These are phyloP conservation scores for Hyparrhenia diplandra DNA, from an alignment of 176 grass and related monocot genomes.

Conservation along the genomic window DNA sequence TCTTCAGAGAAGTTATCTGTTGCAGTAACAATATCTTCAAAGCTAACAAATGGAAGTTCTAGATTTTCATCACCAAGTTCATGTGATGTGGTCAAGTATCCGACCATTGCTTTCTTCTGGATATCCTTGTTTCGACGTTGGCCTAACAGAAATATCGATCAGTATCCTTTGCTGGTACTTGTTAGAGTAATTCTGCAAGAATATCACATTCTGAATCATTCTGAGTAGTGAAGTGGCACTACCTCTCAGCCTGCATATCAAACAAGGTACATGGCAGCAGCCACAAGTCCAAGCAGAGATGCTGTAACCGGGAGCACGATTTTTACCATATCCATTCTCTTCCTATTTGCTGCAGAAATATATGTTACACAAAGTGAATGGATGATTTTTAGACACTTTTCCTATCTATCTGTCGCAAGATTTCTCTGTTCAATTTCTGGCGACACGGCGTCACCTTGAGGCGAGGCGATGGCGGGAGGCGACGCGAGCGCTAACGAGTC, in stretches of 20 bases:
- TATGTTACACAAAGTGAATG: background rate
- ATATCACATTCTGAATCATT: background rate
- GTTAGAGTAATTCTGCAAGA: background rate
- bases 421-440: no score
- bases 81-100: background rate
- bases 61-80: constrained; percentile 26
- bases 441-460: no score
- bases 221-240: background rate
- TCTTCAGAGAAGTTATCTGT: constrained; percentile 43
- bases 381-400: no score
- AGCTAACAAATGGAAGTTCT: constrained; percentile 38
- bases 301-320: constrained; percentile 7
- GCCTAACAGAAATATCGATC: background rate
- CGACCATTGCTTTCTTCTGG: background rate
- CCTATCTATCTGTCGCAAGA: no score
- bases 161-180: background rate
- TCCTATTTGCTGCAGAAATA: background rate
- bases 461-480: no score
- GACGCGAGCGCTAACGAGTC: no score
- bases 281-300: background rate
- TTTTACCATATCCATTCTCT: background rate
- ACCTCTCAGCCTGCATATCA: constrained; percentile 30
- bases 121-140: background rate
- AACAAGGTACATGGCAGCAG: background rate
- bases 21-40: constrained; percentile 31